These are phyloP conservation scores for Phytopythium oedochilum DNA, from an alignment of 352 stramenopile genomes.

Conservation along the genomic window DNA sequence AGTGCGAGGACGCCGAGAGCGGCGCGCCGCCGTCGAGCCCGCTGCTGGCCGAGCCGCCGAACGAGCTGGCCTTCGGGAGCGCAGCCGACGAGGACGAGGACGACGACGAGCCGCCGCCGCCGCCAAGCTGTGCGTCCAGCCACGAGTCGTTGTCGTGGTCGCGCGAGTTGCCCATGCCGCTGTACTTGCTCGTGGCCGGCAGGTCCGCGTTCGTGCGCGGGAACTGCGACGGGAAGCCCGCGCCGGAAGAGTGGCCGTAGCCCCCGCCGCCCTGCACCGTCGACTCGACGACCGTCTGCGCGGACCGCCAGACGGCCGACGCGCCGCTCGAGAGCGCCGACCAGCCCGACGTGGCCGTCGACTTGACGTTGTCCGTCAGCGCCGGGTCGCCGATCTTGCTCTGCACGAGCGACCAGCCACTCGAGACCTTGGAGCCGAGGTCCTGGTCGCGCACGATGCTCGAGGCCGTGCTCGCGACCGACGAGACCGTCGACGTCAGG, in stretches of 20 bases:
- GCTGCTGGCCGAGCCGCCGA: conserved; percentile 14
- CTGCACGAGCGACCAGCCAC: conserved; percentile 72
- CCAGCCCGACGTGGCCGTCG: conserved; percentile 71
- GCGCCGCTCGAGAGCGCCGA: conserved; percentile 64
- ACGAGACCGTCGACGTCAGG: conserved; percentile 65
- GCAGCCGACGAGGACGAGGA: conserved; percentile 3
- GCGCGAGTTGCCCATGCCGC: conserved; percentile 40
- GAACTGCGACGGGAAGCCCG: conserved; percentile 29
- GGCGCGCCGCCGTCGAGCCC: conserved; percentile 9
- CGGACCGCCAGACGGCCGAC: conserved; percentile 56
- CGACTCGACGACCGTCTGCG: conserved; percentile 54
- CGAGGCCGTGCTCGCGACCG: conserved; percentile 53
- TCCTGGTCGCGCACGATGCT: conserved; percentile 76
- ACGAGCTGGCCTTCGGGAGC: conserved; percentile 28
- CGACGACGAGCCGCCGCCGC: no score
- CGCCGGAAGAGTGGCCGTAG: conserved; percentile 10
- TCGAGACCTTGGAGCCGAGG: conserved; percentile 71
- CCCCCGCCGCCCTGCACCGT: conserved; percentile 16
- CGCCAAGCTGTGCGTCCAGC: conserved; percentile 51
- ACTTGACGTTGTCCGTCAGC: conserved; percentile 72
- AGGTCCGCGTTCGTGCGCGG: conserved; percentile 56
- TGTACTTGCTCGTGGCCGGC: conserved; percentile 56
- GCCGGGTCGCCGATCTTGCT: conserved; percentile 68
- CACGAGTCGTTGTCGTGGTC: conserved; percentile 70
- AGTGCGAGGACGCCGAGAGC: conserved; percentile 15